Evolutionary conservation across 306 rosid genomes (phyloP), one percentile per base, ranked within the genome.

Genomic region (Morella rubra): DNA sequence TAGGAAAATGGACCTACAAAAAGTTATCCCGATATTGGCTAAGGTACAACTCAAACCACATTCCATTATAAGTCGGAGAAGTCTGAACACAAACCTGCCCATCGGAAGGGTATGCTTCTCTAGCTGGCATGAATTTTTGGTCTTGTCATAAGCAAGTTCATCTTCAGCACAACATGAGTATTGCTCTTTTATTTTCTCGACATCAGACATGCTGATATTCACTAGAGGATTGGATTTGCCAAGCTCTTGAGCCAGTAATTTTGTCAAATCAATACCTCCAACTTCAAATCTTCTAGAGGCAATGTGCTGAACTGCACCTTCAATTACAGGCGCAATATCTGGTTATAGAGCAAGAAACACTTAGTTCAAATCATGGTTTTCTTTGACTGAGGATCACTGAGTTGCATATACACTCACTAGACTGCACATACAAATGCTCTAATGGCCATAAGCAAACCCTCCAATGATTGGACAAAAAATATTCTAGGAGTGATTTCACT

Each of bases 301-400:
- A 85, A 94, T 94, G 88, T 92, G 98, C 81, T 94, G 96, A 79
- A 94, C 98, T 12, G 98, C 98, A 82, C 98, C 98, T 89, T 92
- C 98, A 87, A 94, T 81, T 55, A 94, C 97, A 19, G 98, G 98
- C 20, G 98, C 97, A 86, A 94, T 94, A 83, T 94, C 98, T 94
- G 85, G 76, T 52, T 55, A 86, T 4, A 68, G 71, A 54, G 61
- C 45, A 75, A 83, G 74, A 74, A 62, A 51, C 60, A 78, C 61
- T 73, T 71, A 78, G 45, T 24, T 53, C 68, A 77, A 56, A 47
- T 50, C 77, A 19, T 64, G 27, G 71, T 19, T 41, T 18, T 74
- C 61, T 54, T 73, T 40, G 6, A 64, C 73, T 46, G 73, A 44
- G 53, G 71, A 80, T 79, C 20, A 52, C 54, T 44, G 45, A 44